These are phyloP conservation scores for Eimeria necatrix DNA, from an alignment of 169 alveolate genomes.

Conservation along the genomic window DNA sequence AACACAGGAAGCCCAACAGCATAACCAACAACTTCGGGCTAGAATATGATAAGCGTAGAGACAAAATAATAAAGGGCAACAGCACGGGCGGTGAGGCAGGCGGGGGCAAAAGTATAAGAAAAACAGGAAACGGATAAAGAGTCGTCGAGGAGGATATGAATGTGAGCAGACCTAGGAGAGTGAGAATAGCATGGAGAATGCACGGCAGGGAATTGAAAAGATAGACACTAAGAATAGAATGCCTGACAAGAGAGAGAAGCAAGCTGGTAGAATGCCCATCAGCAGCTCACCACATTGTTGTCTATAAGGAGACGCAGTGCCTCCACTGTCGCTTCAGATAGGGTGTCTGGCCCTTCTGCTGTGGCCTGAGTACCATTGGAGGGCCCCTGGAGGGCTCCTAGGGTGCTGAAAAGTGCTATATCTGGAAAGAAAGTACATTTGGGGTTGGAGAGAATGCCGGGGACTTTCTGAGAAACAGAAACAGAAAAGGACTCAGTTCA, in stretches of 20 bases:
- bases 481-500: not conserved
- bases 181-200: not conserved
- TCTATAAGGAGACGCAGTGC: conserved; percentile 32
- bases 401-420: conserved; percentile 44
- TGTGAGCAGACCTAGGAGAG: not conserved
- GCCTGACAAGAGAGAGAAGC: not conserved
- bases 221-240: too few species aligned
- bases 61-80: not conserved
- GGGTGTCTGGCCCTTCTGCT: not conserved
- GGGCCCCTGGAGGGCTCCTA: not conserved
- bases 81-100: not conserved
- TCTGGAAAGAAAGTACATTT: conserved; percentile 63
- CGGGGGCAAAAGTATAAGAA: not conserved
- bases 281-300: not conserved
- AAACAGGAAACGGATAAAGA: not conserved
- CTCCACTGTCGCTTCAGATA: not conserved
- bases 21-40: too few species aligned
- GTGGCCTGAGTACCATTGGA: not conserved
- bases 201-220: too few species aligned
- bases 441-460: conserved; percentile 58
- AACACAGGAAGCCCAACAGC: too few species aligned
- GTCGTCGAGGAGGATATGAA: not conserved
- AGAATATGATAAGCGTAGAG: too few species aligned
- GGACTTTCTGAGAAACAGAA: conserved; percentile 18
- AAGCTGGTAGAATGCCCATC: not conserved